Evolutionary conservation across 352 stramenopile species (phyloP).

Genomic region (Phytophthora uliginosa): DNA sequence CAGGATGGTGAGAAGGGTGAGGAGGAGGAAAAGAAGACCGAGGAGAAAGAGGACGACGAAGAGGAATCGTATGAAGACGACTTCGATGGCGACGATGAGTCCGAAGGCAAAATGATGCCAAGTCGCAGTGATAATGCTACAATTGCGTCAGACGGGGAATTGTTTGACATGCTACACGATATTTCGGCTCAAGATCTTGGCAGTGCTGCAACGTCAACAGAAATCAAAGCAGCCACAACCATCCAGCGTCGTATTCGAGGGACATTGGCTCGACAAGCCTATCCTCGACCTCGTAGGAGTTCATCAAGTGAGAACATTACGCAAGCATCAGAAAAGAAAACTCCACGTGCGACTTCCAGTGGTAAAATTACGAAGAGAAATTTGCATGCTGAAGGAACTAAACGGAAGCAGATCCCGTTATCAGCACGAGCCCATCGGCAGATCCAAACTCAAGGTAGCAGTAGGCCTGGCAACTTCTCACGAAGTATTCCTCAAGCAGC

Average conservation of each 20-base stretch:
- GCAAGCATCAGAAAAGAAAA: slow-evolving; percentile 2
- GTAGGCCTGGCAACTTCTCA: not conserved
- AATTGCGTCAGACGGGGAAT: slow-evolving; percentile 42
- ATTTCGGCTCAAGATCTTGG: slow-evolving; percentile 14
- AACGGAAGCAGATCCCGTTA: slow-evolving; percentile 1
- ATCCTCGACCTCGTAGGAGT: not conserved
- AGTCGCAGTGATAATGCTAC: slow-evolving; percentile 12
- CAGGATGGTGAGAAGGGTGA: not conserved
- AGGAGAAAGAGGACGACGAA: slow-evolving; percentile 12
- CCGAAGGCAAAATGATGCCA: slow-evolving; percentile 17
- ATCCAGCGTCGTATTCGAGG: slow-evolving; percentile 43
- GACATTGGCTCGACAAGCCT: slow-evolving; percentile 11
- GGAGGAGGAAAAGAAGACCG: not conserved
- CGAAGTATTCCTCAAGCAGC: not conserved
- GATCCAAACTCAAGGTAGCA: slow-evolving; percentile 6
- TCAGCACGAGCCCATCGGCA: slow-evolving; percentile 18
- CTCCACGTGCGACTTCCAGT: not conserved
- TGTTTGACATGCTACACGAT: slow-evolving; percentile 55
- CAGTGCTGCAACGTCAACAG: not conserved
- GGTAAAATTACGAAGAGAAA: not conserved
- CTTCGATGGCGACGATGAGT: slow-evolving; percentile 39
- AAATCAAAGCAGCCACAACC: slow-evolving; percentile 31
- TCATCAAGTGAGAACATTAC: not conserved
- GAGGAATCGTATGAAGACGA: slow-evolving; percentile 60
- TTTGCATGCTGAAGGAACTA: slow-evolving; percentile 1